Evolutionary conservation across 139 green algal species (phyloP).

Genomic region (Volvox africanus): DNA sequence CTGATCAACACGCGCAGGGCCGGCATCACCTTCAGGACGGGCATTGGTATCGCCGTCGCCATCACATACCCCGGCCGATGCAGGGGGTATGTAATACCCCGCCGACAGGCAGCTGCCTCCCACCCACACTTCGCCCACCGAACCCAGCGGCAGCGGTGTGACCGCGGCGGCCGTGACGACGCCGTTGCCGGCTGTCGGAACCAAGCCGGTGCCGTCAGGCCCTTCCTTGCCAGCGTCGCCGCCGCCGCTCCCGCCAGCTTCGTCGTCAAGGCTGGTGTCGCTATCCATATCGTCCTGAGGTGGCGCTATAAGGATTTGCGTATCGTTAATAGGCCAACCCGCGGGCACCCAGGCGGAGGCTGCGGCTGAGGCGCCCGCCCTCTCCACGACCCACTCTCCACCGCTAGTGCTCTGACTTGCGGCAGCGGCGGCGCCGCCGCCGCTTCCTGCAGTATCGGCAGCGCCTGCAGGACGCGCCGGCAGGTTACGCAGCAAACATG

Average conservation of each 20-base stretch:
- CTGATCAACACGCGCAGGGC: not conserved
- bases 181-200: not conserved
- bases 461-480: not conserved
- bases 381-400: not conserved
- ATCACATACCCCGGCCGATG: not conserved
- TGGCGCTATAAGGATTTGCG: constrained; percentile 27
- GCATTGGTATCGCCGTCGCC: not conserved
- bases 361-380: too few species aligned
- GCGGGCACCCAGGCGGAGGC: constrained; percentile 18
- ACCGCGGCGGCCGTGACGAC: not conserved
- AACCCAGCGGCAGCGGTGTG: not conserved
- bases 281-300: not conserved
- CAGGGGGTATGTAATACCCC: constrained; percentile 49
- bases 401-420: too few species aligned
- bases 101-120: constrained; percentile 56
- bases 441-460: not conserved
- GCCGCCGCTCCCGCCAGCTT: not conserved
- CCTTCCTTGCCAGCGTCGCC: not conserved
- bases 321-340: constrained; percentile 34
- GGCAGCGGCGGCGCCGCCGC: not conserved
- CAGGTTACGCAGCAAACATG: not conserved
- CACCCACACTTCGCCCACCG: constrained; percentile 68
- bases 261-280: too few species aligned
- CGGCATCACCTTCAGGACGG: not conserved
- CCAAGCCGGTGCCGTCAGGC: not conserved